phyloP scores from a whole-genome alignment of 139 green algal species.

The Chlamydomonas sp. region DNA sequence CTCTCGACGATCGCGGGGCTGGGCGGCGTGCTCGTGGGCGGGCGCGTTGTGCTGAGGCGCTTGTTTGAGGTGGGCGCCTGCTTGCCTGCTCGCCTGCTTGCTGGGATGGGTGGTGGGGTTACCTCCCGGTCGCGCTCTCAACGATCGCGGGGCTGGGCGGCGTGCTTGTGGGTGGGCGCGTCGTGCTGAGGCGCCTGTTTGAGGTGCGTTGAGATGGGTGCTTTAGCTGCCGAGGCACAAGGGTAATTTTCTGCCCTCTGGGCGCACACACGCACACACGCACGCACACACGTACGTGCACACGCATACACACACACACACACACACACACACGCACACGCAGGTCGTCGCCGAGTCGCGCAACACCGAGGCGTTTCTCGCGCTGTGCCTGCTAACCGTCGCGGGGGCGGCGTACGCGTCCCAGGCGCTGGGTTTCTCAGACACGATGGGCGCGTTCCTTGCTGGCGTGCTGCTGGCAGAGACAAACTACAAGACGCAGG shows the following conservation, averaged over 20 bases:
- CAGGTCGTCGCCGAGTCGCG: slow-evolving; percentile 71
- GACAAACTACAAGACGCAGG: slow-evolving; percentile 79
- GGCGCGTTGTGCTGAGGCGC: slow-evolving; percentile 68
- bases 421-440: slow-evolving; percentile 73
- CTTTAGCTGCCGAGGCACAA: too few relatives aligned
- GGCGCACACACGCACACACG: too few relatives aligned
- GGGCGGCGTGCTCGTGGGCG: slow-evolving; percentile 72
- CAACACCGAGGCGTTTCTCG: slow-evolving; percentile 87
- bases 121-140: slow-evolving; percentile 27
- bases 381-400: slow-evolving; percentile 86
- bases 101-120: not conserved
- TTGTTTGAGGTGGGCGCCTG: slow-evolving; percentile 58
- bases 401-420: slow-evolving; percentile 76
- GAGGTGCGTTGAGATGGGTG: slow-evolving; percentile 30
- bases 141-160: slow-evolving; percentile 67
- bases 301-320: not conserved
- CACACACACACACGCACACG: not conserved
- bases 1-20: slow-evolving; percentile 65
- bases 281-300: not conserved
- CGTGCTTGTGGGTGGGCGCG: slow-evolving; percentile 72
- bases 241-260: too few relatives aligned
- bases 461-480: slow-evolving; percentile 82
- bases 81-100: not conserved
- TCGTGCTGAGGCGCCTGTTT: slow-evolving; percentile 75
- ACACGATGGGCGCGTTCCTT: slow-evolving; percentile 89